A percentile compares a stretch with the other conserved stretches of the same genome.
phyloP scores from a whole-genome alignment of 805 yeast species.

The Teunomyces tritomae region DNA sequence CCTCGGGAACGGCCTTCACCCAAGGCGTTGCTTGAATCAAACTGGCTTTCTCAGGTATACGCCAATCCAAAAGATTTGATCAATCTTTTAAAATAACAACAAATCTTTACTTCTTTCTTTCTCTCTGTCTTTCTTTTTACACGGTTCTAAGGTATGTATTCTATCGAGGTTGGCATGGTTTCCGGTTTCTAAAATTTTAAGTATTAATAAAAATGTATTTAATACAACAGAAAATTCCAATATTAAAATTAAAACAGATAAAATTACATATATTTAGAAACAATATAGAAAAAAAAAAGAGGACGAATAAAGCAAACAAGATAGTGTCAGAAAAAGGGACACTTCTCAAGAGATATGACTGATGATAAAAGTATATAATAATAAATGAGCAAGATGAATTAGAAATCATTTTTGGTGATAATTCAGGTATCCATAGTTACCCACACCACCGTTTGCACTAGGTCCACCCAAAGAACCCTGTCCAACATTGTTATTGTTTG shows the following conservation, averaged over 20 bases:
- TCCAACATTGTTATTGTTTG: slow-evolving; percentile 3
- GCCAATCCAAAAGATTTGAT: slow-evolving; percentile 37
- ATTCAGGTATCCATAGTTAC: slow-evolving; percentile 37
- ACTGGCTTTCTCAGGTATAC: slow-evolving; percentile 40
- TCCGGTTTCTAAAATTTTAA: too few species aligned
- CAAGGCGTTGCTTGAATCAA: slow-evolving; percentile 25
- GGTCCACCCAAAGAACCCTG: slow-evolving; percentile 5
- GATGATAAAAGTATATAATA: slow-evolving; percentile 10
- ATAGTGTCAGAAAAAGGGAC: slow-evolving; percentile 1
- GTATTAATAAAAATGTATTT: too few species aligned
- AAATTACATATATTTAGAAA: slow-evolving; percentile 4
- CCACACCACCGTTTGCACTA: slow-evolving; percentile 17
- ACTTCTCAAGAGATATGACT: slow-evolving; percentile 5
- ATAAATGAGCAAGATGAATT: slow-evolving; percentile 5
- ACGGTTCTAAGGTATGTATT: neutral
- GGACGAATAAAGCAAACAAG: neutral
- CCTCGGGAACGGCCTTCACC: slow-evolving; percentile 22
- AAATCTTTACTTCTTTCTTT: neutral
- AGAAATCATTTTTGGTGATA: slow-evolving; percentile 20
- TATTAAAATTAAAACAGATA: neutral
- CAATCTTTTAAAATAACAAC: neutral
- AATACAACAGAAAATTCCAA: too few species aligned
- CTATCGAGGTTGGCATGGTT: too few species aligned
- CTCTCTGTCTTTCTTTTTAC: neutral
- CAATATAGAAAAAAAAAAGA: slow-evolving; percentile 1